Base-by-base conservation (phyloP, 805 yeast species). In the Kluyveromyces siamensis region DNA sequence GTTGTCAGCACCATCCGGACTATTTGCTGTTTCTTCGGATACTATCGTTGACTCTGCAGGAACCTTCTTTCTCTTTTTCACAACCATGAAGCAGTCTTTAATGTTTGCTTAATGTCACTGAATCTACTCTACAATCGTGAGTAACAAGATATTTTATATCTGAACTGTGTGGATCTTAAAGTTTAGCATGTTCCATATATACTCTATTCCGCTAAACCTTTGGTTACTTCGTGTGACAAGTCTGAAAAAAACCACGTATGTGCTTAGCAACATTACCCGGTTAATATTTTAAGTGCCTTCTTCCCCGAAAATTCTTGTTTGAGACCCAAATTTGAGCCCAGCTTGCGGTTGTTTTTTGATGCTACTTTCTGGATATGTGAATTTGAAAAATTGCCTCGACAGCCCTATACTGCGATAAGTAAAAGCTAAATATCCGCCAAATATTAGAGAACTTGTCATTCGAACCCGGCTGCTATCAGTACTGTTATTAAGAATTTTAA, bases 1-100 rank as follows among this genome's bases (percentile, higher is more conserved):
- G 35, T 37, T 37, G 10, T 27, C 33, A 14, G 43, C 48, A 11
- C 46, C 47, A 17, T 44, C 49, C 5, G 25, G 36, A n/a, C 14
- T 8, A 33, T n/a, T 14, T n/a, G 9, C 37, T 2, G 43, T 5
- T 40, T 13, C 33, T 7, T 38, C 44, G 5, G 44, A 9, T 17
- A 19, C 6, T 25, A n/a, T 17, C 25, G 8, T 27, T 14, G 21
- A n/a, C n/a, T 11, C 35, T 18, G 19, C 35, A 18, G 41, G 8
- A 25, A 14, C 36, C 35, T 37, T 44, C 16, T 25, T 16, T 37
- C 41, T 44, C 16, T 25, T 44, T 11, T 37, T 37, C 17, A 44
- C 41, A 37, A 27, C 41, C 41, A 37, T 44, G 21, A 19, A 19
- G 17, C 18, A 19, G 30, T 16, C 27, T 19, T n/a, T 6, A 19